Evolutionary conservation across 345 rosid species (phyloP).

Genomic region (Moricandia arvensis): DNA sequence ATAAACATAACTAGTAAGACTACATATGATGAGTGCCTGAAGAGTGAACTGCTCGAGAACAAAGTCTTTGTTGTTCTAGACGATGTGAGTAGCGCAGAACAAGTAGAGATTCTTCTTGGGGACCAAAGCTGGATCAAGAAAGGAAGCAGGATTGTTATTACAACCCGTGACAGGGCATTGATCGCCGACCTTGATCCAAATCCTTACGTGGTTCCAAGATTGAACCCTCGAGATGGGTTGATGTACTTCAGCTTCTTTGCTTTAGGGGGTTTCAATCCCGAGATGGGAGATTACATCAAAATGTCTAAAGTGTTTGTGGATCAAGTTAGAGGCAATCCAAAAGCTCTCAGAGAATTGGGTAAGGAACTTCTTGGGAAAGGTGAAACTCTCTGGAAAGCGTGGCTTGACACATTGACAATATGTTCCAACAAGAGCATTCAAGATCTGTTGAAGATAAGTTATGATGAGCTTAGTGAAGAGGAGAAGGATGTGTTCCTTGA

Average conservation of each 20-base stretch:
- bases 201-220: conserved; percentile 17
- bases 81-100: conserved; percentile 4
- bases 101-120: neutral
- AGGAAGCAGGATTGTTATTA: conserved; percentile 32
- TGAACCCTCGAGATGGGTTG: conserved; percentile 27
- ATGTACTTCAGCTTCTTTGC: conserved; percentile 23
- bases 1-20: neutral
- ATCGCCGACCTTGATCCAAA: neutral
- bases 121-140: conserved; percentile 8
- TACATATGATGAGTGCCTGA: neutral
- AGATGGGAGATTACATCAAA: neutral
- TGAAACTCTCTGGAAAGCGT: conserved; percentile 18
- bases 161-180: conserved; percentile 21
- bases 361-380: conserved; percentile 1
- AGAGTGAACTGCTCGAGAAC: neutral
- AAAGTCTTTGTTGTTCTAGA: conserved; percentile 30
- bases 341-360: conserved; percentile 38
- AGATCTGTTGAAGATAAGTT: conserved; percentile 25
- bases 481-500: conserved; percentile 36
- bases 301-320: conserved; percentile 20
- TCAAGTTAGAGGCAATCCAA: conserved; percentile 39
- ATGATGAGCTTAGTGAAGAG: conserved; percentile 21
- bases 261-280: neutral
- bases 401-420: neutral
- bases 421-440: conserved; percentile 11